Evolutionary conservation across 495 filamentous ascomycete genomes (phyloP), one percentile per base, ranked within the genome.

Genomic region (Penicillium bovifimosum): DNA sequence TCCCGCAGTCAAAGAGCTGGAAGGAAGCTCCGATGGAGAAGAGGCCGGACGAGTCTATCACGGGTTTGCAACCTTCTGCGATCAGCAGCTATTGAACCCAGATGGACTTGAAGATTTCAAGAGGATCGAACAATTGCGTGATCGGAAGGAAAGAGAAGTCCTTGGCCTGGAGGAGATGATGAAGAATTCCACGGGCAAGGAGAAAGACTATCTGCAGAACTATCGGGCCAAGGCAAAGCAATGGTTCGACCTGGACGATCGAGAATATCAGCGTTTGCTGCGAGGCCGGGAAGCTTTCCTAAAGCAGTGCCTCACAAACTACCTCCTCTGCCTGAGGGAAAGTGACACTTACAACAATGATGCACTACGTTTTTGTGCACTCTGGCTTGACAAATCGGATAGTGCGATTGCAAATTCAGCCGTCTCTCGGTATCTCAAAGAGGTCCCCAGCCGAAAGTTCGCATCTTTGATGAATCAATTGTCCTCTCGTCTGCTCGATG

Each of bases 391-490:
- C 60, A 79, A 91, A 41, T 85, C 86, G 1, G 80, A 82, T 17
- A 82, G 82, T 53, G 66, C 78, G 3, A 80, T 83, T 29, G 85
- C 88, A 3, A 96, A 96, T 58, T 74, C 78, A 28, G 86, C 88
- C 3, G 91, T 95, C 20, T 76, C 73, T 36, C 80, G 77, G 57
- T 74, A 88, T 60, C 76, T 97, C 35, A 54, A 67, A 16, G 72
- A 80, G 39, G 93, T 97, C 1, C 85, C 91, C 14, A 96, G 87
- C 43, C 77, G 87, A 34, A 99, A 99, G 56, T 96, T 99, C 64
- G 93, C 88, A 1, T 71, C 87, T 14, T 69, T 97, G 50, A 96
- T 96, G 86, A 99, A 96, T 62, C 93, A 99, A 64, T 81, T 97
- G 14, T 90, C 90, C 3, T 97, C 93, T 10, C 85, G 93, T 17